Evolutionary conservation across 768 basidiomycete species (phyloP).

Genomic region (Boletus coccyginus): DNA sequence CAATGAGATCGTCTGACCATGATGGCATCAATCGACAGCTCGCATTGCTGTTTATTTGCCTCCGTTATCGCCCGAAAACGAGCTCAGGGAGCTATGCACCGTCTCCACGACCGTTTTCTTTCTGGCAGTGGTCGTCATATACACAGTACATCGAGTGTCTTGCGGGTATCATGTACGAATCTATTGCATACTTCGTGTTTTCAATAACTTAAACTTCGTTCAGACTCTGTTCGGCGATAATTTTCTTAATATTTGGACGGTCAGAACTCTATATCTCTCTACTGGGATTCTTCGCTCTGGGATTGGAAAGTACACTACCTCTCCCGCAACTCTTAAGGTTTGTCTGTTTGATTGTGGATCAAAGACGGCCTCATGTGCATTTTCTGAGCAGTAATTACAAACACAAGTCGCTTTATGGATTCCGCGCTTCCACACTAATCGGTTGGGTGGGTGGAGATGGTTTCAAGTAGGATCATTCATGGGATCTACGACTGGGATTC

Average conservation of each 20-base stretch:
- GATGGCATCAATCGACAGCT: constrained; percentile 44
- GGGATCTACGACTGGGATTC: neutral
- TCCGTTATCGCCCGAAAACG: constrained; percentile 59
- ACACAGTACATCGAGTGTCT: constrained; percentile 81
- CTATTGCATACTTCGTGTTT: constrained; percentile 1
- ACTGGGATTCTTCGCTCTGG: constrained; percentile 75
- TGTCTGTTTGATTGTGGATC: constrained; percentile 10
- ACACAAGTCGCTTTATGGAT: constrained; percentile 78
- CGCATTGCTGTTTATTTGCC: constrained; percentile 78
- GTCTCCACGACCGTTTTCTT: constrained; percentile 66
- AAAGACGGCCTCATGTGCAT: constrained; percentile 18
- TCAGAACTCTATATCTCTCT: constrained; percentile 56
- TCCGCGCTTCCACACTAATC: constrained; percentile 75
- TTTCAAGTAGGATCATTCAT: constrained; percentile 61
- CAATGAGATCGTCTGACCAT: constrained; percentile 19
- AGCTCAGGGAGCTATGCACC: constrained; percentile 57
- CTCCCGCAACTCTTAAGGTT: constrained; percentile 82
- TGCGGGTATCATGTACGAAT: constrained; percentile 65
- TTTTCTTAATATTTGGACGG: constrained; percentile 71
- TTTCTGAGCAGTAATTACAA: constrained; percentile 62
- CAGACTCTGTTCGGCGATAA: constrained; percentile 65
- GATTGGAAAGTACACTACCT: constrained; percentile 83
- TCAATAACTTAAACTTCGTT: constrained; percentile 5
- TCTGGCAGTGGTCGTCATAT: constrained; percentile 86
- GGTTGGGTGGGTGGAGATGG: constrained; percentile 84